phyloP scores from a whole-genome alignment of 495 filamentous ascomycete species.

The Aspergillus biplanus region DNA sequence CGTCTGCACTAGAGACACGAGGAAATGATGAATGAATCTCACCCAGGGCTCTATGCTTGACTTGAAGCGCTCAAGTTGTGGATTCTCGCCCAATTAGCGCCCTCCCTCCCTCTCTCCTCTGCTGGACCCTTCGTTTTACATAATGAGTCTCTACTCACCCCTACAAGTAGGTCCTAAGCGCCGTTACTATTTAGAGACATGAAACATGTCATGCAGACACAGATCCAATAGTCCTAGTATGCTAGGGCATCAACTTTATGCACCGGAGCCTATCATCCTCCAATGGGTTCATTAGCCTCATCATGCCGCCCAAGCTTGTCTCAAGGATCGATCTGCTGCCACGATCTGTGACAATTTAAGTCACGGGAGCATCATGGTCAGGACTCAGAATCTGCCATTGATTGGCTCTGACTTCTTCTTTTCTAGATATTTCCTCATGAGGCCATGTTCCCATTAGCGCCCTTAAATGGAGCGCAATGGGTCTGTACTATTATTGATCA shows the following conservation, averaged over 20 bases:
- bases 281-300: slow-evolving; percentile 4
- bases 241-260: slow-evolving; percentile 1
- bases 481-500: slow-evolving; percentile 14
- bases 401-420: slow-evolving; percentile 24
- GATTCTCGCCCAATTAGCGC: neutral
- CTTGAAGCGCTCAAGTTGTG: neutral
- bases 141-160: no score
- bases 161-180: slow-evolving; percentile 17
- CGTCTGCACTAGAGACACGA: slow-evolving; percentile 4
- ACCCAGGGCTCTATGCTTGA: neutral
- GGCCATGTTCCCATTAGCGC: slow-evolving; percentile 21
- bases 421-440: slow-evolving; percentile 11
- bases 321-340: slow-evolving; percentile 11
- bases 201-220: slow-evolving; percentile 13
- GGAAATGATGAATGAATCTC: neutral
- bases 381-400: slow-evolving; percentile 2
- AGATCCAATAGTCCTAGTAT: slow-evolving; percentile 12
- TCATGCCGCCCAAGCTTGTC: slow-evolving; percentile 14
- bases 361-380: neutral
- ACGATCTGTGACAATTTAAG: slow-evolving; percentile 10
- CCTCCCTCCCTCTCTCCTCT: neutral
- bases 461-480: slow-evolving; percentile 10
- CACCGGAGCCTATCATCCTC: slow-evolving; percentile 14
- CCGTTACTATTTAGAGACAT: slow-evolving; percentile 28
- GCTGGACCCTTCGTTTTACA: no score